Base-by-base conservation (phyloP, 2,329 filamentous ascomycete species). In the Diaporthe sp. region DNA sequence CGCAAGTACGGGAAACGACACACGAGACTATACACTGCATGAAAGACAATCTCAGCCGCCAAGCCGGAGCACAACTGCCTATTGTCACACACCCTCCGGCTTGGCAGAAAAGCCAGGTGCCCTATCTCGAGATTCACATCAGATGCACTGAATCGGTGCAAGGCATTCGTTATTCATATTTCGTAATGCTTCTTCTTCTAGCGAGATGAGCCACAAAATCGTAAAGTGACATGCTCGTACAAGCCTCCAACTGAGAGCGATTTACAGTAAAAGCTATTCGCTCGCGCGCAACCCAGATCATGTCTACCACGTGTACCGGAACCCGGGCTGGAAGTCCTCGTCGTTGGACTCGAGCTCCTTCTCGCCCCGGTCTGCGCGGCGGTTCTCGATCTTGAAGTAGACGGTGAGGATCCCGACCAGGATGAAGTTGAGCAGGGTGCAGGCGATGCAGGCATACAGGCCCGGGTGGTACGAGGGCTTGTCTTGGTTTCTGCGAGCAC, bases 371-470 rank as follows among this genome's bases (percentile, higher is more conserved):
- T 91, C 88, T 0, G 89, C 89, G 80, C 86, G 85, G 74, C 79
- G 81, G 77, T 91, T 91, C 78, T 85, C 80, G 19, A 83, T 76
- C 76, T 82, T 83, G 76, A 87, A 89, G 6, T 83, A 81, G 4
- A 87, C 37, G 31, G 84, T 86, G 34, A 86, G 80, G 0, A 86
- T 12, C 3, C 78, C 70, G 0, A 90, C 88, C 25, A 90, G 76
- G 6, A 89, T 39, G 3, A 90, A 79, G 34, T 81, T 88, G 61
- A 90, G 77, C 2, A 88, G 78, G 34, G 83, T 85, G 77, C 86
- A 88, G 1, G 89, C 86, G 58, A 91, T 88, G 81, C 89, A 90
- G 7, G 89, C 86, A 73, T 87, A 91, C 78, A 91, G 82, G 34
- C 89, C 89, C 0, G 89, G 89, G 79, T 82, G 85, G 81, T 92